phyloP scores from a whole-genome alignment of 768 basidiomycete species.

The Phaeolepiota aurea region DNA sequence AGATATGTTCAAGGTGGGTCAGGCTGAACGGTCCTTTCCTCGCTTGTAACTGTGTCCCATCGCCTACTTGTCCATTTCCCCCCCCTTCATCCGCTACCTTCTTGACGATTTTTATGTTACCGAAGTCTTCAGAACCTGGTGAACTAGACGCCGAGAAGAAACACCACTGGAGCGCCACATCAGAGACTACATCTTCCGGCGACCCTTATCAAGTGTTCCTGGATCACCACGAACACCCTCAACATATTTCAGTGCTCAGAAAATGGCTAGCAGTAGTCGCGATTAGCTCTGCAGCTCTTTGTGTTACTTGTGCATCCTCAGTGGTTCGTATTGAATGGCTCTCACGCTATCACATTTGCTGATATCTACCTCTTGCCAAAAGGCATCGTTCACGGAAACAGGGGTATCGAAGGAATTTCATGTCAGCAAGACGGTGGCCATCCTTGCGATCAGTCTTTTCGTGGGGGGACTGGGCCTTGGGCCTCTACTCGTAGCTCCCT shows the following conservation, averaged over 20 bases:
- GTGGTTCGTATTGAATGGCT: constrained; percentile 28
- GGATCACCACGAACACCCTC: constrained; percentile 32
- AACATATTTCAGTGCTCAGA: constrained; percentile 25
- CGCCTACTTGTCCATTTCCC: too few species aligned
- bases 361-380: not conserved
- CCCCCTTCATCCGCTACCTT: too few species aligned
- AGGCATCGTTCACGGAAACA: constrained; percentile 59
- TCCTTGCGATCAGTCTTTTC: constrained; percentile 48
- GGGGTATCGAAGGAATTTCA: constrained; percentile 44
- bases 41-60: too few species aligned
- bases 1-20: too few species aligned
- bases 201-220: constrained; percentile 25
- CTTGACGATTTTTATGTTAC: too few species aligned
- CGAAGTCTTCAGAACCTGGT: too few species aligned
- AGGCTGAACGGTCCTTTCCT: too few species aligned
- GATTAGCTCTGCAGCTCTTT: constrained; percentile 38
- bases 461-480: constrained; percentile 53
- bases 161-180: too few species aligned
- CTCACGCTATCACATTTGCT: not conserved
- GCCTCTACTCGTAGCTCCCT: constrained; percentile 45
- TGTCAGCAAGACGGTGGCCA: constrained; percentile 36
- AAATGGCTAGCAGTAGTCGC: constrained; percentile 42
- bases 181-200: not conserved
- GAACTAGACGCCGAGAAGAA: not conserved
- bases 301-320: constrained; percentile 49